Conservation (phyloP, 148 eudicot species). For the Spergularia bocconei region DNA sequence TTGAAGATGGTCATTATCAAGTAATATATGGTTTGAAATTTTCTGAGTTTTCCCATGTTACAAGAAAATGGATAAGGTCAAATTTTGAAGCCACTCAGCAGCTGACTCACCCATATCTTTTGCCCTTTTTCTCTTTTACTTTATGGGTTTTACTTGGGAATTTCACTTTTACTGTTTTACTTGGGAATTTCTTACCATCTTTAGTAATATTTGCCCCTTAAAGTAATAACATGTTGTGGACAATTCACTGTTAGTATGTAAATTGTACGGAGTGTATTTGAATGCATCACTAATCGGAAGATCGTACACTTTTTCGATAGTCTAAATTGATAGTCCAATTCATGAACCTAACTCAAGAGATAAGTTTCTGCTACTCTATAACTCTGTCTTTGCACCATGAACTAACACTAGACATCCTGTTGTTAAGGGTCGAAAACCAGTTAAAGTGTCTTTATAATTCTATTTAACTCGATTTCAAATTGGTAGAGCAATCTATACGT, state of each 20-base stretch:
- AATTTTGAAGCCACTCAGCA: constrained; percentile 22
- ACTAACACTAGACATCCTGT: too few relatives aligned
- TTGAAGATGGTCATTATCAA: constrained; percentile 33
- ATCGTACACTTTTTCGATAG: not conserved
- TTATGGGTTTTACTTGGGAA: not conserved
- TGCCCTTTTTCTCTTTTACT: not conserved
- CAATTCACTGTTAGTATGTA: not conserved
- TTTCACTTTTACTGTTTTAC: not conserved
- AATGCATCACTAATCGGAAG: not conserved
- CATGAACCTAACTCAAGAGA: too few relatives aligned
- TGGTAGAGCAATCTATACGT: too few relatives aligned
- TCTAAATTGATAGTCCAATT: not conserved
- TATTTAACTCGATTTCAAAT: too few relatives aligned
- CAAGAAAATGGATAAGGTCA: constrained; percentile 56
- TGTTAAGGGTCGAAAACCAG: too few relatives aligned
- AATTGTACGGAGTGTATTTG: too few relatives aligned
- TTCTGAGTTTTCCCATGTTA: constrained; percentile 32
- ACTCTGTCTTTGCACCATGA: too few relatives aligned
- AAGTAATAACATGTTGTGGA: constrained; percentile 17
- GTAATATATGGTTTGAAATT: constrained; percentile 26
- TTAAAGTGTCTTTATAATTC: too few relatives aligned
- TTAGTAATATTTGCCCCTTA: constrained; percentile 21
- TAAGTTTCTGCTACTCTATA: too few relatives aligned
- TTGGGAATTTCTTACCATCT: too few relatives aligned
- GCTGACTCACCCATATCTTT: constrained; percentile 27